These are phyloP conservation scores for Tagetes erecta DNA, from an alignment of 129 eudicot genomes.

Conservation along the genomic window DNA sequence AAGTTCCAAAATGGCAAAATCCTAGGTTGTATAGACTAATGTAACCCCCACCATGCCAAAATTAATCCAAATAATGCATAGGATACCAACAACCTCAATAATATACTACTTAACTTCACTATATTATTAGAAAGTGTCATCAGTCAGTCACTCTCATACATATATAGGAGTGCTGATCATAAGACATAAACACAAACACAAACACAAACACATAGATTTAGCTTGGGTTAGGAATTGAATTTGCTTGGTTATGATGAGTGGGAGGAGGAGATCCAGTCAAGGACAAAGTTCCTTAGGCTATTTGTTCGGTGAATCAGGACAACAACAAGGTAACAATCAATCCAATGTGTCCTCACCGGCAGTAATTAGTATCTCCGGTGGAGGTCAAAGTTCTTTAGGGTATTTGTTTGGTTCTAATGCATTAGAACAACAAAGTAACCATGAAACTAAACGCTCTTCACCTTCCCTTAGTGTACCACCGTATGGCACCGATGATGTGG, in stretches of 20 bases:
- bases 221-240: not conserved
- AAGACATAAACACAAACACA: not conserved
- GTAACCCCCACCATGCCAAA: not conserved
- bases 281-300: slow-evolving; percentile 32
- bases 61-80: slow-evolving; percentile 14
- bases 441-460: slow-evolving; percentile 20
- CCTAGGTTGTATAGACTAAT: not conserved
- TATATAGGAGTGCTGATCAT: not conserved
- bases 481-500: slow-evolving; percentile 46
- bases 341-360: slow-evolving; percentile 17
- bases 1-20: not conserved
- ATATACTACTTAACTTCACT: not conserved
- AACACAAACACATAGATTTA: not conserved
- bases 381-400: slow-evolving; percentile 64
- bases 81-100: slow-evolving; percentile 20
- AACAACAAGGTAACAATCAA: not conserved
- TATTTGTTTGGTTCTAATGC: slow-evolving; percentile 51
- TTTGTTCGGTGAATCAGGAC: slow-evolving; percentile 23
- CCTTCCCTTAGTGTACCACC: slow-evolving; percentile 44
- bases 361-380: slow-evolving; percentile 31
- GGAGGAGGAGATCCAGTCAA: slow-evolving; percentile 46
- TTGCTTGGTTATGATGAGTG: slow-evolving; percentile 38
- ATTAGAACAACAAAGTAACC: slow-evolving; percentile 21
- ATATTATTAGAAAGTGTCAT: not conserved
- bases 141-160: slow-evolving; percentile 7